Evolutionary conservation across 2,329 filamentous ascomycete species (phyloP).

Genomic region (Aotearoamyces nothofagi): DNA sequence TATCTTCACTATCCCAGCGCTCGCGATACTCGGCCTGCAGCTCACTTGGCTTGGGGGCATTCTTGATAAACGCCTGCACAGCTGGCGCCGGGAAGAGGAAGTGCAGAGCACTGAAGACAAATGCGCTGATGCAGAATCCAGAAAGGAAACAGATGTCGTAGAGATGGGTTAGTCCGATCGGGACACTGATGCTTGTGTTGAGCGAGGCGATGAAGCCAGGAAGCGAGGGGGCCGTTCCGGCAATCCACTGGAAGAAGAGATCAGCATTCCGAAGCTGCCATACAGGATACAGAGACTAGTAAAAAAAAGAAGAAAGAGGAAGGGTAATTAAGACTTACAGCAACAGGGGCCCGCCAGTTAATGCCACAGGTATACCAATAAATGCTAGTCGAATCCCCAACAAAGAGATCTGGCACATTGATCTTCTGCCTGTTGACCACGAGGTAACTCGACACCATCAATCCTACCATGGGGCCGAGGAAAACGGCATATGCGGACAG

Average conservation of each 20-base stretch:
- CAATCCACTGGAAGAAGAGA: slow-evolving; percentile 23
- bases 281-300: no score
- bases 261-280: background rate
- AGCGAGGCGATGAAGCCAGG: slow-evolving; percentile 28
- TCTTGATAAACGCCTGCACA: slow-evolving; percentile 4
- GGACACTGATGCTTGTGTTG: slow-evolving; percentile 19
- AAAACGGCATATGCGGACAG: slow-evolving; percentile 29
- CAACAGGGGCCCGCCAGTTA: slow-evolving; percentile 19
- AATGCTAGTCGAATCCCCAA: slow-evolving; percentile 8
- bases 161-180: slow-evolving; percentile 19
- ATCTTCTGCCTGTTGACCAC: slow-evolving; percentile 19
- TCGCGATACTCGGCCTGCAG: slow-evolving; percentile 2
- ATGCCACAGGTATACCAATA: slow-evolving; percentile 19
- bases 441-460: slow-evolving; percentile 26
- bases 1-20: slow-evolving; percentile 1
- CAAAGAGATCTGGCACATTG: slow-evolving; percentile 18
- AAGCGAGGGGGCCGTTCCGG: slow-evolving; percentile 24
- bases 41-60: slow-evolving; percentile 2
- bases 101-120: slow-evolving; percentile 10
- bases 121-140: slow-evolving; percentile 8
- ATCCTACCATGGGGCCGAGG: slow-evolving; percentile 26
- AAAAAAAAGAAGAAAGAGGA: no score
- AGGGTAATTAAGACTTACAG: slow-evolving; percentile 21
- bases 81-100: slow-evolving; percentile 6
- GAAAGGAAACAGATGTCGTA: slow-evolving; percentile 14